Percentiles rank a stretch among this genome's conserved stretches.
phyloP scores from a whole-genome alignment of 1,284 basidiomycete species.

The Neonothopanus nambi region DNA sequence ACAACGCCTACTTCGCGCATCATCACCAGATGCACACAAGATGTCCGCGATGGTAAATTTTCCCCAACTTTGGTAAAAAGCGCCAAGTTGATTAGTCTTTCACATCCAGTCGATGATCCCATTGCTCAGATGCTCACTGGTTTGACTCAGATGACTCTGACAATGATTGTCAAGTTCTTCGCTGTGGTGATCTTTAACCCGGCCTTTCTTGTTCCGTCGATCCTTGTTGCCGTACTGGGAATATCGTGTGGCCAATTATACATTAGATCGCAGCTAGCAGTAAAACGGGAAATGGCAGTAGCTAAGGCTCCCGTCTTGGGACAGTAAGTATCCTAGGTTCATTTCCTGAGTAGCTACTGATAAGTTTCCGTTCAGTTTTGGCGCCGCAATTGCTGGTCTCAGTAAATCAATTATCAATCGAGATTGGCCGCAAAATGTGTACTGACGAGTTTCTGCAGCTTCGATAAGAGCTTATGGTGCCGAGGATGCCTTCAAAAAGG shows the following conservation, averaged over 20 bases:
- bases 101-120: slow-evolving; percentile 21
- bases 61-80: background rate
- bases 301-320: slow-evolving; percentile 61
- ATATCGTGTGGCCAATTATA: slow-evolving; percentile 41
- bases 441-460: slow-evolving; percentile 32
- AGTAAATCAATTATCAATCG: slow-evolving; percentile 37
- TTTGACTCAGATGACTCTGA: slow-evolving; percentile 25
- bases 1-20: slow-evolving; percentile 60
- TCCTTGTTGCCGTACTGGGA: slow-evolving; percentile 39
- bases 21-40: slow-evolving; percentile 59
- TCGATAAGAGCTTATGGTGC: slow-evolving; percentile 65
- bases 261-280: slow-evolving; percentile 73
- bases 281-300: slow-evolving; percentile 77
- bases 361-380: slow-evolving; percentile 40
- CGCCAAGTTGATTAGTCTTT: background rate
- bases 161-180: slow-evolving; percentile 39
- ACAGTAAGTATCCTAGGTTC: slow-evolving; percentile 27
- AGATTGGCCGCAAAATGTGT: slow-evolving; percentile 5
- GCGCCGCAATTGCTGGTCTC: slow-evolving; percentile 67
- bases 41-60: slow-evolving; percentile 41
- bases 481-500: slow-evolving; percentile 45
- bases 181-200: slow-evolving; percentile 46
- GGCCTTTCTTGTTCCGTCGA: slow-evolving; percentile 33
- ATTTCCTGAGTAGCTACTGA: background rate
- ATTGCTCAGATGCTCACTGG: slow-evolving; percentile 15